Conservation (phyloP, 2,329 filamentous ascomycete species). For the Aspergillus ochraceoroseus region DNA sequence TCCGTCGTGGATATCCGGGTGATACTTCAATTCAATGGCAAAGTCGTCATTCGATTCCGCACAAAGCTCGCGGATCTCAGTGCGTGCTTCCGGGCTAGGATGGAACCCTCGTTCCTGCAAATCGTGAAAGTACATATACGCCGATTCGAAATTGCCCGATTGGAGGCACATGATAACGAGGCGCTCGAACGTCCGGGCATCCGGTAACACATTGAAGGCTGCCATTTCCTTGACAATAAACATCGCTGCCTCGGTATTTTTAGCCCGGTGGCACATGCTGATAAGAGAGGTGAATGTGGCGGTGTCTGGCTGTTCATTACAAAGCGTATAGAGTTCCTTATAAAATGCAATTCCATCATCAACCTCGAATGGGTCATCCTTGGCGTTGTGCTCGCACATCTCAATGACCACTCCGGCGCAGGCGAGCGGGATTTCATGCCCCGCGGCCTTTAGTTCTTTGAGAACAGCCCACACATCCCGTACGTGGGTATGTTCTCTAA, state of each 20-base stretch:
- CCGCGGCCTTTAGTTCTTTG: constrained; percentile 49
- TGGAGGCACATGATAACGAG: constrained; percentile 55
- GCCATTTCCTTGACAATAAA: constrained; percentile 61
- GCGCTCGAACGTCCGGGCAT: constrained; percentile 58
- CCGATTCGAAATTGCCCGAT: constrained; percentile 33
- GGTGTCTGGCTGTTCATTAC: constrained; percentile 41
- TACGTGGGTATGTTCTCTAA: constrained; percentile 44
- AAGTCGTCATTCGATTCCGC: constrained; percentile 28
- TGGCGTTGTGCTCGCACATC: constrained; percentile 43
- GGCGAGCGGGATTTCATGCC: constrained; percentile 48
- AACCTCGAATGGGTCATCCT: constrained; percentile 35
- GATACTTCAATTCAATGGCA: constrained; percentile 30
- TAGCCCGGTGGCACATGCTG: constrained; percentile 44
- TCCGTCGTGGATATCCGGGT: constrained; percentile 25
- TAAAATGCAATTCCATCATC: constrained; percentile 56
- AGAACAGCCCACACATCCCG: constrained; percentile 55
- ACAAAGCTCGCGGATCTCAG: constrained; percentile 30
- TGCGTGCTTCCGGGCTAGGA: constrained; percentile 24
- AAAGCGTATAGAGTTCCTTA: constrained; percentile 55
- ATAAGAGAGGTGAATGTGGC: constrained; percentile 59
- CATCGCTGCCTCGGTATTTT: constrained; percentile 53
- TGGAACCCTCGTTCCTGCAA: constrained; percentile 29
- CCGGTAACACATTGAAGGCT: constrained; percentile 50
- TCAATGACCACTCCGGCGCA: constrained; percentile 50
- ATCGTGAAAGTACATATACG: constrained; percentile 39